Percentiles rank a stretch among this genome's conserved stretches.
Evolutionary conservation across 2,329 filamentous ascomycete genomes (phyloP).

Genomic region (Pseudocercospora vitis): DNA sequence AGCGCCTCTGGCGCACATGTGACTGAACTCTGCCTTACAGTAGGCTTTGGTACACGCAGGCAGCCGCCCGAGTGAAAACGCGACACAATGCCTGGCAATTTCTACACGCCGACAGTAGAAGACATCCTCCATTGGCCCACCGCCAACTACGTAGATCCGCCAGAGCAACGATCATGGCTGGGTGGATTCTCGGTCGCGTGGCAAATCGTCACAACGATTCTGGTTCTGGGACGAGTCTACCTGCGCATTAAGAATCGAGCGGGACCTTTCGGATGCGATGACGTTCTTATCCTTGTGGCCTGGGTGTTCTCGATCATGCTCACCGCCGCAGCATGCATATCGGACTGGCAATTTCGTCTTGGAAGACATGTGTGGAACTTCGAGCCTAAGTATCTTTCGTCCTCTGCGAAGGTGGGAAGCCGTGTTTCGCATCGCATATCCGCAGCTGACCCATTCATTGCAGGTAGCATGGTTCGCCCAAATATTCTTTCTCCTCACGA

Average conservation of each 20-base stretch:
- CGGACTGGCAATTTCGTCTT: slow-evolving; percentile 16
- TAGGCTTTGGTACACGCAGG: neutral
- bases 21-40: neutral
- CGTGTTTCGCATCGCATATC: neutral
- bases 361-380: slow-evolving; percentile 31
- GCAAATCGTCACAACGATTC: slow-evolving; percentile 24
- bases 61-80: neutral
- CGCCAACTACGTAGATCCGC: slow-evolving; percentile 31
- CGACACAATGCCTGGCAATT: slow-evolving; percentile 31
- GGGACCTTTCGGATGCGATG: slow-evolving; percentile 31
- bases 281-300: slow-evolving; percentile 24
- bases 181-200: slow-evolving; percentile 21
- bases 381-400: neutral
- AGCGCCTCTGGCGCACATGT: neutral
- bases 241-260: slow-evolving; percentile 27
- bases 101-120: slow-evolving; percentile 22
- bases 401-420: slow-evolving; percentile 10
- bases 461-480: slow-evolving; percentile 24
- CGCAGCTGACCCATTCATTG: slow-evolving; percentile 8
- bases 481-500: slow-evolving; percentile 25
- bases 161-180: slow-evolving; percentile 27
- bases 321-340: slow-evolving; percentile 19
- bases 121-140: slow-evolving; percentile 28
- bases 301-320: slow-evolving; percentile 25
- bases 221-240: slow-evolving; percentile 28